Evolutionary conservation across 192 early-diverging fungal species (phyloP), one percentile per base, ranked within the genome.

Genomic region (Backusella tarrabulga): DNA sequence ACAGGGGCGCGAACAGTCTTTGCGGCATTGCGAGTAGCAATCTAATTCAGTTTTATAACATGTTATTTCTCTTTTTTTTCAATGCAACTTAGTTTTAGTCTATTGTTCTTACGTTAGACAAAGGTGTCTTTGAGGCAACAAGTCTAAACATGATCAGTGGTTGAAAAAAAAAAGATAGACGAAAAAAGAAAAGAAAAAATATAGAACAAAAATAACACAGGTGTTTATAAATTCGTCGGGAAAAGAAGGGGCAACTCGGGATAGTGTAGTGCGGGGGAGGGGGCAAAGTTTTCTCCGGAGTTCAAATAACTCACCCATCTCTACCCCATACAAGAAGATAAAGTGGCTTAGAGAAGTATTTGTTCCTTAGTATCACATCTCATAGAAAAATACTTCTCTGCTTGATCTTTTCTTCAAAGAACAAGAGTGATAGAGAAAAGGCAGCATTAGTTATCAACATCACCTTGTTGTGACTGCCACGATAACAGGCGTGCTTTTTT

Each of bases 61-160:
- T 21, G 34, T 36, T 34, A 8, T 32, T 21, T 29, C 15, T 36
- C 6, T 50, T 23, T 38, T 36, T 1, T 34, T 19, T 15, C 46
- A 32, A 50, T n/a, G 21, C 19, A 50, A 50, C 34, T 50, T 50
- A 14, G 46, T 50, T 50, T 50, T 7, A 50, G 46, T 50, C n/a
- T 50, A 50, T 50, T 26, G 4, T 46, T 77, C 72, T 52, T 77
- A 83, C 81, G 54, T 73, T 79, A 46, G 81, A 54, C 68, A 79
- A 76, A 50, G 81, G 78, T 68, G 75, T 60, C 74, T 83, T 83
- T 41, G 77, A 72, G 38, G 77, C 60, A 73, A 79, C 77, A 41
- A 83, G 66, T 72, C 77, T 76, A 67, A 83, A 77, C 81, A 83
- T 83, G 32, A 36, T 72, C 23, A 44, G 35, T 21, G 54, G 40